Evolutionary conservation across 805 yeast genomes (phyloP).

Genomic region (Candida morakotiae): DNA sequence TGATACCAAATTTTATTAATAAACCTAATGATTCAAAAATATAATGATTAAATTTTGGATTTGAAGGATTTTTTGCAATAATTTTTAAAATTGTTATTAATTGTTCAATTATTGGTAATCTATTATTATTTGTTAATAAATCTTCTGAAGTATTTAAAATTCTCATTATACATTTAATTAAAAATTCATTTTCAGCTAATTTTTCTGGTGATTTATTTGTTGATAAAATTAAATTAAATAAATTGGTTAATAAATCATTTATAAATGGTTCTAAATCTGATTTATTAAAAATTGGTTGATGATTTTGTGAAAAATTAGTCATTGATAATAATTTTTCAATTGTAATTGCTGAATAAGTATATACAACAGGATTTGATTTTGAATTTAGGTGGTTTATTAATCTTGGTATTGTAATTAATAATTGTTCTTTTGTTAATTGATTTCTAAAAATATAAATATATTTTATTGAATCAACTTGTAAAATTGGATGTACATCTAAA

Average conservation of each 20-base stretch:
- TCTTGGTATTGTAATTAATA: slow-evolving; percentile 74
- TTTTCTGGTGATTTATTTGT: slow-evolving; percentile 70
- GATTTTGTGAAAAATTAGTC: slow-evolving; percentile 47
- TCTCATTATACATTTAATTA: slow-evolving; percentile 86
- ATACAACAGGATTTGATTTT: slow-evolving; percentile 67
- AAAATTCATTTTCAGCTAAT: slow-evolving; percentile 89
- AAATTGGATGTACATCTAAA: slow-evolving; percentile 59
- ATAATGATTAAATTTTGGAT: slow-evolving; percentile 89
- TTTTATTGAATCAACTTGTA: slow-evolving; percentile 89
- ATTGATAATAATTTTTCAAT: slow-evolving; percentile 83
- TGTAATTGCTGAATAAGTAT: slow-evolving; percentile 91
- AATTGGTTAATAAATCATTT: slow-evolving; percentile 56
- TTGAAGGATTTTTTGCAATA: slow-evolving; percentile 87
- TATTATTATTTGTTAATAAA: slow-evolving; percentile 41
- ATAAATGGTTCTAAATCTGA: slow-evolving; percentile 62
- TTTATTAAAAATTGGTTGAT: slow-evolving; percentile 62
- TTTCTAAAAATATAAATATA: slow-evolving; percentile 87
- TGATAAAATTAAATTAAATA: slow-evolving; percentile 61
- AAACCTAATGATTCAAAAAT: slow-evolving; percentile 85
- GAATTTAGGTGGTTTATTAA: slow-evolving; percentile 61
- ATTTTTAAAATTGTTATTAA: slow-evolving; percentile 63
- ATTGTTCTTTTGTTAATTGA: slow-evolving; percentile 83
- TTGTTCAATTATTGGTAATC: slow-evolving; percentile 54
- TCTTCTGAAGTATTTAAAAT: slow-evolving; percentile 72
- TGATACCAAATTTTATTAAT: slow-evolving; percentile 50